Base-by-base conservation (phyloP, 306 rosid genomes). In the Dryas alaskensis region DNA sequence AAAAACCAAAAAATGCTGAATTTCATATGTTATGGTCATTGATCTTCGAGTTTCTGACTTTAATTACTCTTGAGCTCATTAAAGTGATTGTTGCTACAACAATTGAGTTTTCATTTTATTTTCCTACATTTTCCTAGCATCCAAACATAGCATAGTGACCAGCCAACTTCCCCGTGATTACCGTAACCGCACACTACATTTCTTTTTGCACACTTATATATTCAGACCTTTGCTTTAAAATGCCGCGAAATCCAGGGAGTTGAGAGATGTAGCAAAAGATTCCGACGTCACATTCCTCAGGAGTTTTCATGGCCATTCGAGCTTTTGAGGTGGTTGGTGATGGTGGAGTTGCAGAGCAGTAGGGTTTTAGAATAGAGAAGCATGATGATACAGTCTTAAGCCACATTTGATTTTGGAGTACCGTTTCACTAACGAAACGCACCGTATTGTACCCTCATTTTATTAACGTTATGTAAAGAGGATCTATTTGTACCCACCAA, bases 161-260 rank as follows among this genome's bases (percentile, higher is more conserved):
- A 54, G 22, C 25, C 27, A 54, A 54, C 27, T 54, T 54, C 55
- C 60, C 60, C 4, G 57, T 25, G 5, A 7, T 22, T 48, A 55
- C 2, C 31, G 31, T 9, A 10, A 6, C 39, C 0, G 5, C 27
- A 39, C 17, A 39, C 40, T 11, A 17, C 72, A 67, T 72, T 48
- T 51, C 0, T 54, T 65, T 16, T 14, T n/a, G 11, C 12, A 12
- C 17, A n/a, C 49, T 1, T 2, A 6, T 61, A 14, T 4, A n/a
- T 17, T 13, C 47, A 40, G 25, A 48, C 42, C 65, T 54, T 54
- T 42, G 50, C 37, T 45, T n/a, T 46, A 10, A 58, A 73, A 66
- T 69, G 81, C 96, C 98, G 22, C 96, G 92, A 78, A 89, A 94
- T 65, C 98, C 97, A 68, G 97, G 92, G 46, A 94, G 92, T 68